Evolutionary conservation across 495 filamentous ascomycete genomes (phyloP), one percentile per base, ranked within the genome.

Genomic region (Xylaria castorea): DNA sequence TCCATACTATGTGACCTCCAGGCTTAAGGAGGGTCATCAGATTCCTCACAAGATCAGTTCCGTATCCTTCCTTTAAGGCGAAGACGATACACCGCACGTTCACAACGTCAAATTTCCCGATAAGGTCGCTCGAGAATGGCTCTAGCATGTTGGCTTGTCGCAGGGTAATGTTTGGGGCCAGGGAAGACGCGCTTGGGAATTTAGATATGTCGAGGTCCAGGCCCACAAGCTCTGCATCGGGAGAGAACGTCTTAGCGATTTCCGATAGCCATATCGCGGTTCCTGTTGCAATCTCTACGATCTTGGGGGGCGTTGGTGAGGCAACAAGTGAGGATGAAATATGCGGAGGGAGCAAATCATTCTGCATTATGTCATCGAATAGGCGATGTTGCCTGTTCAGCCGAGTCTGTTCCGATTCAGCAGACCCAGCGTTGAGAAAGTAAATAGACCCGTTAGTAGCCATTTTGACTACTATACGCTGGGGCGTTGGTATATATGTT

Each of bases 81-180:
- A 64, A 71, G 30, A 71, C 34, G 34, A 71, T 71, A 0, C 40
- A 46, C 30, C 69, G 57, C 1, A 71, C 46, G 36, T 71, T 60
- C 30, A 71, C 69, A 18, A 71, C 60, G 46, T 71, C 69, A 27
- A 71, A 71, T 20, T 64, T 71, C 14, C 69, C 69, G 1, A 64
- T 34, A 3, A 71, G 57, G 18, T 63, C 69, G 34, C n/a, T 42
- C 11, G 69, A 60, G 27, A 71, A 71, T 5, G 57, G 60, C n/a
- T 51, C 22, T 6, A 22, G 44, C 69, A 71, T 71, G 25, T 71
- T 34, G 16, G 60, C 60, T n/a, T 40, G 42, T 55, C 61, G 58
- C 12, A 71, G 60, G 18, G 44, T 65, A 44, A 71, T 71, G 60
- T 71, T 71, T 6, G 60, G 22, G 1, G 60, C 16, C 12, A 55